Conservation (phyloP, 2,329 filamentous ascomycete genomes). For the Pyrenophora teres region DNA sequence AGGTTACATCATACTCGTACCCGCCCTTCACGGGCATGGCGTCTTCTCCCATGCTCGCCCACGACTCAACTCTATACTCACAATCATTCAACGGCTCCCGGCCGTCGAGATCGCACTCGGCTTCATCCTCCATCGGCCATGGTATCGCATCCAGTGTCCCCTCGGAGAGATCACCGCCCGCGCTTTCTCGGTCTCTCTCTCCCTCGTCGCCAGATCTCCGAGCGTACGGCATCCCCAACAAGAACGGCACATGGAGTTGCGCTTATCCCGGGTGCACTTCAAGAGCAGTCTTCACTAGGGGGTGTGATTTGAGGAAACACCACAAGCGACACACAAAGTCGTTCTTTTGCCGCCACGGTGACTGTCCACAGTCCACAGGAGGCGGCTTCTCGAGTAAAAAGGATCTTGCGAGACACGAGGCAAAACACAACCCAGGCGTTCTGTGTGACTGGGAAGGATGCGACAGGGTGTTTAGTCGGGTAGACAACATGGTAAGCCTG, state of each 20-base stretch:
- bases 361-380: slow-evolving; percentile 61
- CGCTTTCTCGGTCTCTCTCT: slow-evolving; percentile 46
- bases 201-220: slow-evolving; percentile 48
- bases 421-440: slow-evolving; percentile 66
- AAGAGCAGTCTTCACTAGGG: slow-evolving; percentile 61
- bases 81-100: slow-evolving; percentile 29
- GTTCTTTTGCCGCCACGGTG: slow-evolving; percentile 63
- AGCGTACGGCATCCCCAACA: slow-evolving; percentile 51
- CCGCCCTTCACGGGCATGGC: slow-evolving; percentile 37
- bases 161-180: slow-evolving; percentile 38
- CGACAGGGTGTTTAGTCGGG: slow-evolving; percentile 62
- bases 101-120: slow-evolving; percentile 43
- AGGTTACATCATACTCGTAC: slow-evolving; percentile 43
- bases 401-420: slow-evolving; percentile 64
- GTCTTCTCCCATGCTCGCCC: slow-evolving; percentile 28
- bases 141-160: slow-evolving; percentile 33
- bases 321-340: slow-evolving; percentile 66
- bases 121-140: slow-evolving; percentile 36
- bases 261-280: slow-evolving; percentile 64
- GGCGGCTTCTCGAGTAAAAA: slow-evolving; percentile 68
- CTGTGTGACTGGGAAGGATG: slow-evolving; percentile 63
- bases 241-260: slow-evolving; percentile 61
- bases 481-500: slow-evolving; percentile 63
- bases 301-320: slow-evolving; percentile 66
- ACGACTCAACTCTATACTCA: slow-evolving; percentile 32